Evolutionary conservation across 768 basidiomycete genomes (phyloP).

Genomic region (Cystoderma amianthinum): DNA sequence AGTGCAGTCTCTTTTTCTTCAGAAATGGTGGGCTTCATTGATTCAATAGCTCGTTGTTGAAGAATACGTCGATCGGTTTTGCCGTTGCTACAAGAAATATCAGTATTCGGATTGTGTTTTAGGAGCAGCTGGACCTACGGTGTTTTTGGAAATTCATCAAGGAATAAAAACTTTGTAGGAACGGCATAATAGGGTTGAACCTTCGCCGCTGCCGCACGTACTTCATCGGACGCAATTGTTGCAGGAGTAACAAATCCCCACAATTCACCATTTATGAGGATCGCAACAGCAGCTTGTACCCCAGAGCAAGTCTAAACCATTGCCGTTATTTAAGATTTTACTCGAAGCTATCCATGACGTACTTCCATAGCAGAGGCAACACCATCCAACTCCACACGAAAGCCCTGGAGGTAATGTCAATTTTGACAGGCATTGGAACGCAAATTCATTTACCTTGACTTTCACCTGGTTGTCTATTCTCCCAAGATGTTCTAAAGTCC

Average conservation of each 20-base stretch:
- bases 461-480: conserved; percentile 61
- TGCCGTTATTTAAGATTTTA: neutral
- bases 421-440: neutral
- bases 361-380: conserved; percentile 57
- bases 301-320: conserved; percentile 27
- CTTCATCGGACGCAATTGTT: conserved; percentile 24
- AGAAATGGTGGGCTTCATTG: neutral
- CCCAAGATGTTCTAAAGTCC: conserved; percentile 50
- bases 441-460: conserved; percentile 35
- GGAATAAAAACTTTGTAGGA: conserved; percentile 34
- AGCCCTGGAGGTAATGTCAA: conserved; percentile 29
- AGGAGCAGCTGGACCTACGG: conserved; percentile 29
- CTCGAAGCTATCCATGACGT: conserved; percentile 3
- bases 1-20: neutral
- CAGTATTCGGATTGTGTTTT: neutral
- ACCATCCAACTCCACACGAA: conserved; percentile 59
- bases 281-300: conserved; percentile 39
- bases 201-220: conserved; percentile 36
- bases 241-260: conserved; percentile 50
- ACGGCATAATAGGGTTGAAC: conserved; percentile 57
- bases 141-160: conserved; percentile 47
- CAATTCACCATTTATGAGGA: conserved; percentile 43
- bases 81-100: conserved; percentile 35
- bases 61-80: conserved; percentile 45
- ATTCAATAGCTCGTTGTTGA: conserved; percentile 25